Evolutionary conservation across 768 basidiomycete genomes (phyloP), one percentile per base, ranked within the genome.

Genomic region (Amanita pallidorosea): DNA sequence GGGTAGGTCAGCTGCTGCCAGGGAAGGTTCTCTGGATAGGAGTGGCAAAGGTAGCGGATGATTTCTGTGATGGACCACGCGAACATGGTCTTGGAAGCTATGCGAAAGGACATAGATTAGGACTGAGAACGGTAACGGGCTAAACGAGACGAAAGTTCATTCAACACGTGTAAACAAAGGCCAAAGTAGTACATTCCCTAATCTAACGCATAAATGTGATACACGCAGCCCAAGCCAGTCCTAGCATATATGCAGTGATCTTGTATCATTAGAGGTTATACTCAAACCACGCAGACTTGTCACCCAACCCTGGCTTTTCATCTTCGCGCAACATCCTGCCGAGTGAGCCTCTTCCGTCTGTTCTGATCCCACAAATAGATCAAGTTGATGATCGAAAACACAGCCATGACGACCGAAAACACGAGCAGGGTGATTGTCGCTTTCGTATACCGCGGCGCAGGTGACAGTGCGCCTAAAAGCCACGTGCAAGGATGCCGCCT

Each of bases 401-500:
- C 56, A 0, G 60, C 55, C 63, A 73, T 74, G 35, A 66, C 49
- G 4, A 70, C 57, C 0, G 75, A 70, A 55, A 73, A 70, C 5
- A 64, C 56, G 18, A 74, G 56, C 5, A 74, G 61, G 20, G 63
- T 82, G 50, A 33, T 5, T 11, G 33, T 33, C 4, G 33, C 1
- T 13, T 13, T 33, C 33, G 12, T 33, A 33, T 81, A 82, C 12
- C 66, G 54, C 7, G 79, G 80, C 1, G 73, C 64, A 0, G 71
- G 64, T 3, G 76, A 77, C 13, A 81, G 58, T 3, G 66, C 56
- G 9, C 77, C 79, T 29, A 81, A 60, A 8, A 80, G 70, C 79
- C 80, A 82, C 0, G 78, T 82, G 73, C 70, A 29, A 82, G 73
- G 43, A 83, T 80, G 2, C 79, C 79, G 7, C 80, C 80, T 0